Evolutionary conservation across 1,139 yeast genomes (phyloP), one percentile per base, ranked within the genome.

Genomic region (Diutina ranongensis): DNA sequence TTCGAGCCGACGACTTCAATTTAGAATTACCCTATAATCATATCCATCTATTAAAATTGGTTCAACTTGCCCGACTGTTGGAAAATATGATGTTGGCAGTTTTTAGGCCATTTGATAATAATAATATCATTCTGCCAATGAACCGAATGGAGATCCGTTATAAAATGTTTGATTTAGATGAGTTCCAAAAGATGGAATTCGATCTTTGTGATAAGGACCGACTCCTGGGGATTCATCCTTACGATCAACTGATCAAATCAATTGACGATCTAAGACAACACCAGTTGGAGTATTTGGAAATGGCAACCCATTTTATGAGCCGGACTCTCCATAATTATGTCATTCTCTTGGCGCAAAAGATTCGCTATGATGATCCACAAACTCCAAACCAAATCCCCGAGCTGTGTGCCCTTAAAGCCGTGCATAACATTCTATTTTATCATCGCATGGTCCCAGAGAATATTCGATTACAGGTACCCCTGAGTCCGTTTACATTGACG

Each of bases 1-100:
- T 64, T 45, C 59, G 62, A 44, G 58, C 62, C 32, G 63, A 63
- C 18, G 73, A 68, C 49, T 65, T 64, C 46, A 63, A 66, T 25
- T 53, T 63, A 33, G 61, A 58, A 33, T 50, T 60, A 34, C 61
- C 67, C 4, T 49, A 58, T 59, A 49, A 67, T 45, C 57, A 22
- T 25, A 13, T 38, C 13, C 5, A 38, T 4, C 28, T 38, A 10
- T n/a, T 38, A 3, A 38, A 38, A 9, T 18, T 38, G 4, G 42
- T 38, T 7, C 42, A 38, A 16, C 9, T 38, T 9, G 42, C 42
- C 4, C 42, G 42, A 4, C 20, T 25, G 33, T 22, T 38, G 42
- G 42, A 38, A 10, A 38, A 38, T 18, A 38, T 38, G 42, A 38
- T 38, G 42, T 25, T 38, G 3, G 42, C 42, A 12, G 32, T 38